Evolutionary conservation across 345 rosid species (phyloP).

Genomic region (Eucalyptus fibrosa): DNA sequence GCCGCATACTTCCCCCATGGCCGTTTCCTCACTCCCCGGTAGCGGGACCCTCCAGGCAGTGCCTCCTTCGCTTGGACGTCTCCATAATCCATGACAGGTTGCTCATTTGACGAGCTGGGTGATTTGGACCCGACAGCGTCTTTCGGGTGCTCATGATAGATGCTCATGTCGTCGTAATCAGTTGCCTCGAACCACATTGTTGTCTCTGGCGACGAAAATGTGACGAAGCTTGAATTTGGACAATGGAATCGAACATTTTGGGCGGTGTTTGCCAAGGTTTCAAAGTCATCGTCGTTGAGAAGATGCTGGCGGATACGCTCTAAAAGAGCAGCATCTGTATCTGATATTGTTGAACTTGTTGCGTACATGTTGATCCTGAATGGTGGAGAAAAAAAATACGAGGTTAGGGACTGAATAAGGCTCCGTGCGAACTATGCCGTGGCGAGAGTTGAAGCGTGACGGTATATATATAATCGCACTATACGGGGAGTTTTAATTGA

Average conservation of each 20-base stretch:
- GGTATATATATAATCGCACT: background rate
- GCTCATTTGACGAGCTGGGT: background rate
- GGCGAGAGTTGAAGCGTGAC: background rate
- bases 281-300: background rate
- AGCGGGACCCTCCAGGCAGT: background rate
- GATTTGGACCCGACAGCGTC: background rate
- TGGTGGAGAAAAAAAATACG: background rate
- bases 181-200: background rate
- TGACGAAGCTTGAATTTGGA: background rate
- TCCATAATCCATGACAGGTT: background rate
- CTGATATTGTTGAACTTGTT: background rate
- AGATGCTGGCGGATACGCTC: background rate
- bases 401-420: background rate
- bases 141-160: background rate
- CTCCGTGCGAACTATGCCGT: background rate
- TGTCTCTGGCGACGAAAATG: background rate
- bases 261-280: background rate
- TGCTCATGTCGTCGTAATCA: background rate
- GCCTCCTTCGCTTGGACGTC: background rate
- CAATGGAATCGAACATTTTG: background rate
- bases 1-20: slow-evolving; percentile 78
- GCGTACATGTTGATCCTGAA: background rate
- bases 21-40: slow-evolving; percentile 9
- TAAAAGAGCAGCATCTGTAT: background rate
- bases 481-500: background rate